Percentiles rank a stretch among this genome's conserved stretches.
phyloP scores from a whole-genome alignment of 2,329 filamentous ascomycete genomes.

The Ilyonectria robusta region DNA sequence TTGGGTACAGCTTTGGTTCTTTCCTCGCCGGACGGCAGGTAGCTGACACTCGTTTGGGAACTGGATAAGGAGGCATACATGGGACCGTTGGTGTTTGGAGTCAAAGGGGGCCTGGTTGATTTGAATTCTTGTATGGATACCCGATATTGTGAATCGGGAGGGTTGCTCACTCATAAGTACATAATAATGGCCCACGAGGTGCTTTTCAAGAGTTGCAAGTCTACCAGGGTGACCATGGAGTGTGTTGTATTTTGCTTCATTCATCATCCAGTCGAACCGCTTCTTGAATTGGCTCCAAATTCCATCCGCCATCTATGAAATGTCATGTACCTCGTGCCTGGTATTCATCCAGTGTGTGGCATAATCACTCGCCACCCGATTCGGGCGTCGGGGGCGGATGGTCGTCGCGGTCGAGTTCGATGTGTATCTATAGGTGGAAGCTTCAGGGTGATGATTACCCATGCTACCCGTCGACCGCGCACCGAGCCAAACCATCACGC shows the following conservation, averaged over 20 bases:
- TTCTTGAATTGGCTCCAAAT: background rate
- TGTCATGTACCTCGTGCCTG: background rate
- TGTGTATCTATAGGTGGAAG: background rate
- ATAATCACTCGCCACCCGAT: background rate
- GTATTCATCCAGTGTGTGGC: background rate
- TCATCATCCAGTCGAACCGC: background rate
- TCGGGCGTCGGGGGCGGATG: background rate
- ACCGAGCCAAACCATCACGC: background rate
- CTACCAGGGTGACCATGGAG: background rate
- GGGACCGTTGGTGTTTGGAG: conserved; percentile 37
- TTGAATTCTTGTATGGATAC: conserved; percentile 29
- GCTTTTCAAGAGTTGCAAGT: conserved; percentile 6
- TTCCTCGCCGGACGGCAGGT: conserved; percentile 31
- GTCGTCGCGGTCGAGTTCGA: background rate
- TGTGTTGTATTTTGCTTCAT: conserved; percentile 13
- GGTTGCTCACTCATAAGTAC: conserved; percentile 21
- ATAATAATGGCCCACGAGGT: conserved; percentile 27
- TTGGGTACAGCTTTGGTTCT: conserved; percentile 35
- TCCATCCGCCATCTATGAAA: background rate
- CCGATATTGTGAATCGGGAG: conserved; percentile 8
- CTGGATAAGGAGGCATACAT: conserved; percentile 42
- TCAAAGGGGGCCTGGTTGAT: conserved; percentile 28
- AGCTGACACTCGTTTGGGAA: conserved; percentile 40
- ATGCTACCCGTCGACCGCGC: background rate
- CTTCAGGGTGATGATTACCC: background rate